These are phyloP conservation scores for Leccinum longicurvipes DNA, from an alignment of 768 basidiomycete genomes.

Conservation along the genomic window DNA sequence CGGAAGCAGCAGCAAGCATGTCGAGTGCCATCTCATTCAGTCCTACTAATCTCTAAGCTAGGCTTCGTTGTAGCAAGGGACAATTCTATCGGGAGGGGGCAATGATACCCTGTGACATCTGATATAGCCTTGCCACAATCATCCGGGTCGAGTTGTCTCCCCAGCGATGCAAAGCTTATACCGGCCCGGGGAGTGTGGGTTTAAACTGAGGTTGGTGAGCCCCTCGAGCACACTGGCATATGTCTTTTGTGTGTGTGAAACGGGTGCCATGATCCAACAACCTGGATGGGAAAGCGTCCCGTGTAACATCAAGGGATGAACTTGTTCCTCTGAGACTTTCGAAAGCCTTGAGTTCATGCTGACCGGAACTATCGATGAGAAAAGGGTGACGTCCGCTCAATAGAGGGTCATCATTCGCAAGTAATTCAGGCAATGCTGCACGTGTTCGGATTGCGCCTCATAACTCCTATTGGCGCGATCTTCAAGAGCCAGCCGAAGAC, in stretches of 20 bases:
- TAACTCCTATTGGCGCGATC: constrained; percentile 11
- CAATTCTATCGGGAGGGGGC: too few species aligned
- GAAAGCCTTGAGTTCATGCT: constrained; percentile 74
- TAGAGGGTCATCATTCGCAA: constrained; percentile 46
- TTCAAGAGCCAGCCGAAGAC: constrained; percentile 24
- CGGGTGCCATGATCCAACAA: constrained; percentile 41
- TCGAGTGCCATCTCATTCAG: too few species aligned
- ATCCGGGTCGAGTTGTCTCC: too few species aligned
- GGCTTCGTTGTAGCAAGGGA: too few species aligned
- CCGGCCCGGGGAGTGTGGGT: constrained; percentile 41
- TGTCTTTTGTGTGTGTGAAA: constrained; percentile 42
- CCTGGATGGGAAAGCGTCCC: constrained; percentile 42
- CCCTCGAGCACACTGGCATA: constrained; percentile 58
- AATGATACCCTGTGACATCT: too few species aligned
- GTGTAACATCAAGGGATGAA: constrained; percentile 51
- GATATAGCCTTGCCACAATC: too few species aligned
- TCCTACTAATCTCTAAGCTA: too few species aligned
- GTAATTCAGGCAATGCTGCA: constrained; percentile 47
- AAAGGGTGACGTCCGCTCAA: constrained; percentile 45
- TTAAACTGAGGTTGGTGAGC: constrained; percentile 63
- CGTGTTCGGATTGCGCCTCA: constrained; percentile 18
- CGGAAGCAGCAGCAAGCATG: too few species aligned
- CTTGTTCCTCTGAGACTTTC: constrained; percentile 49
- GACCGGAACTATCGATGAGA: too few species aligned
- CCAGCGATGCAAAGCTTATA: too few species aligned